Evolutionary conservation across 192 early-diverging fungal species (phyloP).

Genomic region (Mortierella claussenii): DNA sequence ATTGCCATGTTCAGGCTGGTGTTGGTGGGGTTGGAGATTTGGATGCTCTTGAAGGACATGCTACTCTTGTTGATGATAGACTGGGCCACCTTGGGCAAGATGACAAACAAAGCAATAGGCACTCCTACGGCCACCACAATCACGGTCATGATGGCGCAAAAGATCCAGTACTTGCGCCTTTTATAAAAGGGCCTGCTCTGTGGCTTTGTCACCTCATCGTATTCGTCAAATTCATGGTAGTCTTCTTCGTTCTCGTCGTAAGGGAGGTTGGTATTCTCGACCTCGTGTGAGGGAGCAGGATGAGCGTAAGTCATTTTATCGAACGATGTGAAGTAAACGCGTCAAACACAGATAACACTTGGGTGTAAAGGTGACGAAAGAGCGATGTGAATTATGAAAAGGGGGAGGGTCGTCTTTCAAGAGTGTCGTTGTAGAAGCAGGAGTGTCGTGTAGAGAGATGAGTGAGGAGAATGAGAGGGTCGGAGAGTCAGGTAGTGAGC

Average conservation of each 20-base stretch:
- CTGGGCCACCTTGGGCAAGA: slow-evolving; percentile 65
- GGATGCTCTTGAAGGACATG: slow-evolving; percentile 50
- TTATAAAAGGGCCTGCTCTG: slow-evolving; percentile 55
- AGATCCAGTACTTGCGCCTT: slow-evolving; percentile 63
- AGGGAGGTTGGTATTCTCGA: slow-evolving; percentile 32
- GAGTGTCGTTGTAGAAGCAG: background rate
- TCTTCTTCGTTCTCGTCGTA: slow-evolving; percentile 51
- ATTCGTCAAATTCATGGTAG: slow-evolving; percentile 55
- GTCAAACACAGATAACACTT: background rate
- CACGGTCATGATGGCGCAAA: slow-evolving; percentile 58
- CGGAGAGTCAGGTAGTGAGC: slow-evolving; percentile 1
- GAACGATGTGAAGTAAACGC: background rate
- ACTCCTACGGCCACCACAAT: slow-evolving; percentile 56
- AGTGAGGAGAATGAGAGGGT: too few relatives aligned
- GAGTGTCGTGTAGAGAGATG: slow-evolving; percentile 1
- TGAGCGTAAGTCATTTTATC: slow-evolving; percentile 15
- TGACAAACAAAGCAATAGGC: slow-evolving; percentile 60
- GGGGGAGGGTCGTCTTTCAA: background rate
- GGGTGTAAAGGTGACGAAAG: background rate
- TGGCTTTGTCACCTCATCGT: slow-evolving; percentile 53
- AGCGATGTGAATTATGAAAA: background rate
- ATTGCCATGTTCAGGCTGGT: slow-evolving; percentile 52
- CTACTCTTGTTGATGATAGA: slow-evolving; percentile 53
- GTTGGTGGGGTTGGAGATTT: slow-evolving; percentile 54
- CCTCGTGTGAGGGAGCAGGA: slow-evolving; percentile 38